A percentile compares a stretch with the other conserved stretches of the same genome.
phyloP scores from a whole-genome alignment of 2,329 filamentous ascomycete species.

The Sarocladiaceae sp. region DNA sequence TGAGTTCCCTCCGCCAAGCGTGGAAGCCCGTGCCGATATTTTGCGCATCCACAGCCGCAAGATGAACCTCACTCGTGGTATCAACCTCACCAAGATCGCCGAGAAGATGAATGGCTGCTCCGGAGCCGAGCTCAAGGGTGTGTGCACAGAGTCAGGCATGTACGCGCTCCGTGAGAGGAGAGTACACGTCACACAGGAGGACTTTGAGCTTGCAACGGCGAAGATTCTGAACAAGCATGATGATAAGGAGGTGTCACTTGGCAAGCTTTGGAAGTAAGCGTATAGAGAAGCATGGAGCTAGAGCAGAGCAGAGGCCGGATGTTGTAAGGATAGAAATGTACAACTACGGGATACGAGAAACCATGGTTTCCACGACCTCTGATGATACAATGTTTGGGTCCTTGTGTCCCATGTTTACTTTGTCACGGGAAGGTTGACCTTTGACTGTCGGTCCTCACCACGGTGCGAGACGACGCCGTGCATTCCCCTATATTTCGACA shows the following conservation, averaged over 20 bases:
- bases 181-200: slow-evolving; percentile 97
- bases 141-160: slow-evolving; percentile 98
- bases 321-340: slow-evolving; percentile 27
- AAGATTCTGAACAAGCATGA: slow-evolving; percentile 99
- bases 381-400: background rate
- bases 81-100: slow-evolving; percentile 96
- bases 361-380: background rate
- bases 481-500: slow-evolving; percentile 57
- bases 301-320: slow-evolving; percentile 7
- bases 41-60: slow-evolving; percentile 94
- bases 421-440: background rate
- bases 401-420: background rate
- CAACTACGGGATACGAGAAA: slow-evolving; percentile 1
- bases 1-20: slow-evolving; percentile 94
- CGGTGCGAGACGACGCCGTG: slow-evolving; percentile 53
- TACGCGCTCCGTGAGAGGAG: slow-evolving; percentile 91
- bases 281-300: slow-evolving; percentile 12
- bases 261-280: slow-evolving; percentile 65
- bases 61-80: slow-evolving; percentile 97
- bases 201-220: slow-evolving; percentile 96
- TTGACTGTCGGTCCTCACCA: slow-evolving; percentile 2
- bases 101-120: slow-evolving; percentile 99
- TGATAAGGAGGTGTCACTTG: slow-evolving; percentile 90
- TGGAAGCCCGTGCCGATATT: slow-evolving; percentile 96
- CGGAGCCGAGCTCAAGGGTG: slow-evolving; percentile 95